Conservation (phyloP, 192 early-diverging fungal genomes). For the Backusella tarrabulga region DNA sequence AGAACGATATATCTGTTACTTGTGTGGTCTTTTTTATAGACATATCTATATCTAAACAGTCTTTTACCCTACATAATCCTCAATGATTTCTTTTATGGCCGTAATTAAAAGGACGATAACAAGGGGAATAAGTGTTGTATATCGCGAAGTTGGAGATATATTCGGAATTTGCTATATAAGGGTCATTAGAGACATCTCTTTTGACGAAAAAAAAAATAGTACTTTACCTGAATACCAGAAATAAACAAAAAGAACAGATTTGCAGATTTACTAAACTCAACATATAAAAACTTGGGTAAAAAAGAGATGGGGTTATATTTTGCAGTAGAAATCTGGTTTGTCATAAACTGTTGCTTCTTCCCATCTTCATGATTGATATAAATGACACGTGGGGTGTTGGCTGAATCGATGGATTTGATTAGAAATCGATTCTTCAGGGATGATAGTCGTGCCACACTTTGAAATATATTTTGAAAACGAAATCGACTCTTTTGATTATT, state of each 20-base stretch:
- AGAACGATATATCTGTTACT: neutral
- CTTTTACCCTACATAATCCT: conserved; percentile 59
- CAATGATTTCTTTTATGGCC: conserved; percentile 86
- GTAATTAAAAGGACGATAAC: conserved; percentile 80
- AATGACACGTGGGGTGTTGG: conserved; percentile 59
- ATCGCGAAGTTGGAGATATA: conserved; percentile 89
- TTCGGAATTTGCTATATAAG: conserved; percentile 83
- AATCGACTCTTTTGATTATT: too few relatives aligned
- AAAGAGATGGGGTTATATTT: conserved; percentile 94
- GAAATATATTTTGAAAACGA: too few relatives aligned
- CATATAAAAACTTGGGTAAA: conserved; percentile 90
- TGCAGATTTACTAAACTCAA: conserved; percentile 97
- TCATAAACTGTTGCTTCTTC: conserved; percentile 55
- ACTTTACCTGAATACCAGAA: conserved; percentile 79
- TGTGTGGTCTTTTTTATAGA: too few relatives aligned
- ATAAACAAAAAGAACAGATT: conserved; percentile 55
- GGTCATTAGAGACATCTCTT: too few relatives aligned
- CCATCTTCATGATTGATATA: conserved; percentile 84
- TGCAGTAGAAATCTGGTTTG: conserved; percentile 91
- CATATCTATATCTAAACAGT: too few relatives aligned
- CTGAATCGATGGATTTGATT: neutral
- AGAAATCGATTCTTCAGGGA: neutral
- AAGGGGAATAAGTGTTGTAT: conserved; percentile 77
- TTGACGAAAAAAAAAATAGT: neutral
- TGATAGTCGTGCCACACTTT: neutral